Evolutionary conservation across 805 yeast genomes (phyloP), one percentile per base, ranked within the genome.

Genomic region (Pichia membranifaciens): DNA sequence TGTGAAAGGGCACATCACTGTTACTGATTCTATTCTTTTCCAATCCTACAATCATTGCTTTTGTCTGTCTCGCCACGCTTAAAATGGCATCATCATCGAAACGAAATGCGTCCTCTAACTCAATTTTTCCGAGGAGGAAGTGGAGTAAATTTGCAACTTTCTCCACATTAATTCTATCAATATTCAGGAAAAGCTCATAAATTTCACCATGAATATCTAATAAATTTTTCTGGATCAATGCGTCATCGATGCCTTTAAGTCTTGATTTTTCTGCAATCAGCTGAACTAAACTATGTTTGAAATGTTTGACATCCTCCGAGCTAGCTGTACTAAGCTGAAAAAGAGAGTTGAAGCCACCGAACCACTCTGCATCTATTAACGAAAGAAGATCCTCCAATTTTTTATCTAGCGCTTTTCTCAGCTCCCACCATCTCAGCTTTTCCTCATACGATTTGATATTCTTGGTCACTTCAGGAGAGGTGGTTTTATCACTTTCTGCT

Each of bases 371-470:
- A 46, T 87, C 91, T 8, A 87, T 73, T 29, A 69, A 68, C 1
- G 60, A 56, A n/a, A 91, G 59, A n/a, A 89, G 62, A 1, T 61
- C 62, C 35, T 73, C 61, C 44, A 91, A 58, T 41, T 73, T 63
- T 9, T 68, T 60, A 61, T 91, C 96, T 16, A 89, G 66, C 0
- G 62, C 65, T 47, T 76, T 78, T 42, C 97, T 68, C 25, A 68
- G 67, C 36, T 72, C 71, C 96, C 97, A 93, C 96, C 97, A 91
- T 7, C 67, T 53, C 40, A 72, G 74, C 43, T 88, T 71, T 28
- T 81, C 84, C 37, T 79, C 82, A 39, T 74, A 71, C 0, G 87
- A 73, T 3, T 59, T 68, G 2, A 85, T 76, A 1, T 56, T 58
- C 0, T 77, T 68, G 0, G 88, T 81, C 1, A 76, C 71, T 31